Base-by-base conservation (phyloP, 1,284 basidiomycete genomes). In the Moesziomyces antarcticus region DNA sequence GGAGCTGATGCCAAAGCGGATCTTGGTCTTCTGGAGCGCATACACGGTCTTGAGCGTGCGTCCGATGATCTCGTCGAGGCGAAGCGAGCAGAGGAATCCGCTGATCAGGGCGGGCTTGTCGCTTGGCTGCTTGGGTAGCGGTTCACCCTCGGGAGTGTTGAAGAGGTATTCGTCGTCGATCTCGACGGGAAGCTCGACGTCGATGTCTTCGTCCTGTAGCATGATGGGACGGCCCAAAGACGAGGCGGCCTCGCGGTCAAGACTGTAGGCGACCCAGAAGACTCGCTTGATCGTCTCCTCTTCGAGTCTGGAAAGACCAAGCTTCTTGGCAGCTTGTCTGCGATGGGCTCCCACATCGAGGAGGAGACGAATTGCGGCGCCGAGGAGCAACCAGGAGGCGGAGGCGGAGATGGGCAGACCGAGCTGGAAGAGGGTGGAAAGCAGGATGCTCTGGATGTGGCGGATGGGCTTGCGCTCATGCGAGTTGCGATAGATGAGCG, bases 131-230 rank as follows among this genome's bases (percentile, higher is more conserved):
- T 40, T 27, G 16, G 73, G 60, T 13, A 63, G 30, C 41, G 55
- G 47, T 35, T 75, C 56, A 3, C 25, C 44, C n/a, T 74, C 73
- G 3, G 53, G 56, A 2, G 73, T 68, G 42, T 56, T 50, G 56
- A 61, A 70, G 30, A 81, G 60, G 20, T 47, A 42, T 18, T 75
- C 64, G 55, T 81, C 80, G 40, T 81, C 80, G 13, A 79, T 53
- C 46, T 73, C 71, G 41, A 79, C 25, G 7, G 79, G 78, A 3
- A 69, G 57, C 21, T 75, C 78, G 5, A 80, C 50, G 43, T 81
- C 80, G 20, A 81, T 77, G 45, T 81, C 78, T 33, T 80, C 80
- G 45, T 80, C 80, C 33, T 80, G 75, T 16, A 80, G 56, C 56
- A 74, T 70, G 50, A 79, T 60, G 5, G 80, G 80, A 22, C 80